Base-by-base conservation (phyloP, 805 yeast genomes). In the Nakazawaea ishiwadae region DNA sequence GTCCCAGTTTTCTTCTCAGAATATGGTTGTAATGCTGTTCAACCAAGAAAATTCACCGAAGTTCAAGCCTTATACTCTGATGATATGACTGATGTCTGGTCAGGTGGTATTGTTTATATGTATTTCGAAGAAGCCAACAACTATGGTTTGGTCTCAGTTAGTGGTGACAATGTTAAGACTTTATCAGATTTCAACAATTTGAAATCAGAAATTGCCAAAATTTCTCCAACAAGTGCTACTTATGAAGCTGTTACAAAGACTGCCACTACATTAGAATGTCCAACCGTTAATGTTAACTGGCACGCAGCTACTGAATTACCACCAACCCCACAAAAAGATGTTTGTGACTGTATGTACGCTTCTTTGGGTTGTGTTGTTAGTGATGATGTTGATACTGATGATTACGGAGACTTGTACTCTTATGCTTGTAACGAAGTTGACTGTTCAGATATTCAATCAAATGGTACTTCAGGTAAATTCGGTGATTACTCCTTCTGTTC, bases 51-150 rank as follows among this genome's bases (percentile, higher is more conserved):
- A 53, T 87, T 87, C 67, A 70, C 80, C 27, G 96, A 87, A 58
- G 85, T 87, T 45, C 73, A 68, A 12, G 74, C 89, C 4, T 60
- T 87, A 6, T 87, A 72, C 66, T 63, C 79, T 24, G 68, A 63
- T 47, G 65, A 84, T 20, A 87, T 87, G 96, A 82, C 93, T 37
- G 84, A 77, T 54, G 90, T 87, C 39, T 88, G 95, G 93, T 85
- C 95, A 31, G 96, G 96, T 58, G 96, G 96, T 63, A 84, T 87
- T 53, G 91, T 85, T 40, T 87, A 88, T 73, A 85, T 85, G 93
- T 87, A 85, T 68, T 84, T 81, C 60, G 79, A 88, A 69, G 96
- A 87, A 65, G 80, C 64, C 35, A 88, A 88, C 65, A 62, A 84
- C 51, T 87, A 86, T 58, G 96, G 96, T 47, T 72, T 87, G 47